A percentile compares a stretch with the other conserved stretches of the same genome.
phyloP scores from a whole-genome alignment of 768 basidiomycete genomes.

The Psilocybe tampanensis region DNA sequence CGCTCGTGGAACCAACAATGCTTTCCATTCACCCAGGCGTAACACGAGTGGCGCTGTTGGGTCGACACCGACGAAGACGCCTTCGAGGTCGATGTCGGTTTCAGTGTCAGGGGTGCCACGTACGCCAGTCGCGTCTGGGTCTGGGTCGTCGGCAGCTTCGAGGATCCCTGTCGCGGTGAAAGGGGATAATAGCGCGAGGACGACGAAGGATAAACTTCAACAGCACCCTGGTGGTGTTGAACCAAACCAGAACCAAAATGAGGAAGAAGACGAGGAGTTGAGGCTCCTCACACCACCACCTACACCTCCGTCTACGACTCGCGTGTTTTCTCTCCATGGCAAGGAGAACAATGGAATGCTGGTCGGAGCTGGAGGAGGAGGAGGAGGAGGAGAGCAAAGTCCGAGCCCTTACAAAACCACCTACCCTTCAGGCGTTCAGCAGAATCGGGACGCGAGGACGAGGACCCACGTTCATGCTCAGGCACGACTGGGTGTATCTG shows the following conservation, averaged over 20 bases:
- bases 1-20: background rate
- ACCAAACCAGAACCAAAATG: background rate
- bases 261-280: conserved; percentile 19
- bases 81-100: background rate
- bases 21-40: conserved; percentile 16
- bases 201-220: background rate
- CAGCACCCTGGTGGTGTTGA: background rate
- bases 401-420: conserved; percentile 26
- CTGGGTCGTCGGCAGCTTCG: too few species aligned
- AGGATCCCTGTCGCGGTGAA: background rate
- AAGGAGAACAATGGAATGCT: background rate
- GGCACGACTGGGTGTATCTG: background rate
- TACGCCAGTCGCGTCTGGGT: background rate
- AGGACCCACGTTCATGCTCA: background rate
- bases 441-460: background rate
- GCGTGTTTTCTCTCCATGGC: conserved; percentile 13
- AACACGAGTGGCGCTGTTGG: conserved; percentile 15
- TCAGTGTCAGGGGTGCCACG: background rate
- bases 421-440: conserved; percentile 5
- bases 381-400: conserved; percentile 14
- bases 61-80: background rate
- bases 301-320: conserved; percentile 24
- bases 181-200: background rate
- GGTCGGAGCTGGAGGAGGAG: too few species aligned
- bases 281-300: conserved; percentile 26